These are phyloP conservation scores for Naganishia vishniacii DNA, from an alignment of 768 basidiomycete species.

Conservation along the genomic window DNA sequence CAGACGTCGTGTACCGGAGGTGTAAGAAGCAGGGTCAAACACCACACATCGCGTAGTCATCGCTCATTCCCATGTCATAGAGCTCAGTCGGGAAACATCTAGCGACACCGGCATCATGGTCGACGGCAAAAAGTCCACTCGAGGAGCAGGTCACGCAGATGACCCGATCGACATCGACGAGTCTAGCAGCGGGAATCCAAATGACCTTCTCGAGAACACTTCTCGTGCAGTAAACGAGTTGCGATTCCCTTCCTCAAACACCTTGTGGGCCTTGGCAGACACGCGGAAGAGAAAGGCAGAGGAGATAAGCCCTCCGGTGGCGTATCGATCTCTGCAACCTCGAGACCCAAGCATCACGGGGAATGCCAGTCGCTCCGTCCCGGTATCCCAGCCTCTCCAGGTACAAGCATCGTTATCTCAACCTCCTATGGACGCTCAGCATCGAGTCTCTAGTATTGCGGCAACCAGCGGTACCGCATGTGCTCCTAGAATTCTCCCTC, in stretches of 20 bases:
- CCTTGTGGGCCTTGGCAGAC: not conserved
- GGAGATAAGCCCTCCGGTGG: not conserved
- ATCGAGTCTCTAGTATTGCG: no score
- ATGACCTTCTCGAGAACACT: not conserved
- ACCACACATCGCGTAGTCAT: no score
- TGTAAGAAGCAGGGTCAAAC: no score
- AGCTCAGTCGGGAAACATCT: no score
- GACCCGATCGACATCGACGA: constrained; percentile 30
- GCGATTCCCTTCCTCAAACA: not conserved
- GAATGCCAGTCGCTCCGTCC: no score
- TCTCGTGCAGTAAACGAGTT: not conserved
- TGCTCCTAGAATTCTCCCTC: no score
- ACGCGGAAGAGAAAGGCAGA: not conserved
- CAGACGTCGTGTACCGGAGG: no score
- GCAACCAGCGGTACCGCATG: no score
- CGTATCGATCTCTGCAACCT: not conserved
- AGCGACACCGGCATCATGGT: no score
- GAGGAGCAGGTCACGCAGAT: constrained; percentile 31
- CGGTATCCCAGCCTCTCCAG: not conserved
- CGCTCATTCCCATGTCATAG: no score
- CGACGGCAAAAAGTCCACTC: not conserved
- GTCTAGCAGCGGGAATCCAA: constrained; percentile 21
- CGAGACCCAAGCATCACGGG: no score
- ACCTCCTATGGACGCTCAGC: no score
- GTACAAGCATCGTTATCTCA: not conserved